Conservation (phyloP, 2,329 filamentous ascomycete species). For the Aureobasidium sp. region DNA sequence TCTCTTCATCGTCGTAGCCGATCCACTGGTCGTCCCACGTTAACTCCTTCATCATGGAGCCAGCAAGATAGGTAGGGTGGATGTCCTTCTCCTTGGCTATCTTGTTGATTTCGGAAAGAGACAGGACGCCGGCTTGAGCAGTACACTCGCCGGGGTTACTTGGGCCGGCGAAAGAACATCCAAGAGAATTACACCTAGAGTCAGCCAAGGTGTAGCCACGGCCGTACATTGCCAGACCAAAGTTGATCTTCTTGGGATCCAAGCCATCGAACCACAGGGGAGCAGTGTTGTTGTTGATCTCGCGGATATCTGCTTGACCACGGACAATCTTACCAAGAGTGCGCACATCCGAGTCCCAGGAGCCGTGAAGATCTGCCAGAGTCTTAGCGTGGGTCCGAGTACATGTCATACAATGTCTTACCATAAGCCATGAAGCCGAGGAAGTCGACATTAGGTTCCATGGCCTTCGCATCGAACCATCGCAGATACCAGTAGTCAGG, state of each 20-base stretch:
- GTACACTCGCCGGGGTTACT: constrained; percentile 23
- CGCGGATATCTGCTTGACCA: constrained; percentile 37
- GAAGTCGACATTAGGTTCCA: constrained; percentile 35
- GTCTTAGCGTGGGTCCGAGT: constrained; percentile 2
- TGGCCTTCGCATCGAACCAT: constrained; percentile 22
- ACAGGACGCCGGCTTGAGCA: constrained; percentile 19
- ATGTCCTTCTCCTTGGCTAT: constrained; percentile 17
- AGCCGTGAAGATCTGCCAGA: constrained; percentile 30
- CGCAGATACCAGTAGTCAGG: constrained; percentile 27
- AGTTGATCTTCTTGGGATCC: constrained; percentile 37
- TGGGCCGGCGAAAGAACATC: constrained; percentile 20
- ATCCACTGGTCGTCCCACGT: constrained; percentile 27
- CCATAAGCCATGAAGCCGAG: constrained; percentile 37
- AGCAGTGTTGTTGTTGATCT: constrained; percentile 33
- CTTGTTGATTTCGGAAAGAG: constrained; percentile 21
- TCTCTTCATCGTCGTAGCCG: constrained; percentile 24
- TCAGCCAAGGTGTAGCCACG: constrained; percentile 35
- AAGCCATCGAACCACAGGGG: constrained; percentile 40
- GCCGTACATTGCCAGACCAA: constrained; percentile 45
- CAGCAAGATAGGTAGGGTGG: constrained; percentile 16
- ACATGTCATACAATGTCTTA: not conserved
- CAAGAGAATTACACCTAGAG: constrained; percentile 18
- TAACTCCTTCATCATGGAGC: constrained; percentile 23
- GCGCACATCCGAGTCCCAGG: constrained; percentile 34
- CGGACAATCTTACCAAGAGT: constrained; percentile 29